These are phyloP conservation scores for Physocladia obscura DNA, from an alignment of 192 early-diverging fungal species.

Conservation along the genomic window DNA sequence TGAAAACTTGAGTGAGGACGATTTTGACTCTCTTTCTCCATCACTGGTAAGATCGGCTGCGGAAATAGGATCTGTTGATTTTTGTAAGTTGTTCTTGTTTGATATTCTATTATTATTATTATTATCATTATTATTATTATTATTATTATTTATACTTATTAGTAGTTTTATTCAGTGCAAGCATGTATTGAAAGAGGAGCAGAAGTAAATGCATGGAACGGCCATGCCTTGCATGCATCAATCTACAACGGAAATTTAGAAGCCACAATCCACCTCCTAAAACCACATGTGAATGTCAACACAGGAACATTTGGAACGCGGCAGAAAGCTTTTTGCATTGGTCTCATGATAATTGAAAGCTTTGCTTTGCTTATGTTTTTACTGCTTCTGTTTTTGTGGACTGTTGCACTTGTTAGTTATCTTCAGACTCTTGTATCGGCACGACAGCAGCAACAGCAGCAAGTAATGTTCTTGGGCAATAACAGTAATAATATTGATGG, in stretches of 20 bases:
- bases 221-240: conserved; percentile 32
- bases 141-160: too few relatives aligned
- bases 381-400: conserved; percentile 32
- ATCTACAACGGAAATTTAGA: conserved; percentile 41
- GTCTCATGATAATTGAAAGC: conserved; percentile 30
- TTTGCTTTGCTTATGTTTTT: conserved; percentile 36
- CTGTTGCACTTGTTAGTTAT: conserved; percentile 17
- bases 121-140: background rate
- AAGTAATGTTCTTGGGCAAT: background rate
- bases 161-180: conserved; percentile 1
- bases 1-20: conserved; percentile 4
- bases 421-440: background rate
- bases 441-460: background rate
- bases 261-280: conserved; percentile 18
- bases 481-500: background rate
- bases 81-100: conserved; percentile 12
- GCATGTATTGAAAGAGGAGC: conserved; percentile 18
- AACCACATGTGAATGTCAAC: conserved; percentile 14
- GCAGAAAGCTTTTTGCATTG: conserved; percentile 26
- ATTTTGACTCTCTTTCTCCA: conserved; percentile 8
- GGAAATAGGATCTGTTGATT: conserved; percentile 23
- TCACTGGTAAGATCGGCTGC: background rate
- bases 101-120: background rate
- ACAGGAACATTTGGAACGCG: conserved; percentile 23
- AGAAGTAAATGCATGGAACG: conserved; percentile 36